Conservation (phyloP, 2,329 filamentous ascomycete genomes). For the Ascocoryne sarcoides region DNA sequence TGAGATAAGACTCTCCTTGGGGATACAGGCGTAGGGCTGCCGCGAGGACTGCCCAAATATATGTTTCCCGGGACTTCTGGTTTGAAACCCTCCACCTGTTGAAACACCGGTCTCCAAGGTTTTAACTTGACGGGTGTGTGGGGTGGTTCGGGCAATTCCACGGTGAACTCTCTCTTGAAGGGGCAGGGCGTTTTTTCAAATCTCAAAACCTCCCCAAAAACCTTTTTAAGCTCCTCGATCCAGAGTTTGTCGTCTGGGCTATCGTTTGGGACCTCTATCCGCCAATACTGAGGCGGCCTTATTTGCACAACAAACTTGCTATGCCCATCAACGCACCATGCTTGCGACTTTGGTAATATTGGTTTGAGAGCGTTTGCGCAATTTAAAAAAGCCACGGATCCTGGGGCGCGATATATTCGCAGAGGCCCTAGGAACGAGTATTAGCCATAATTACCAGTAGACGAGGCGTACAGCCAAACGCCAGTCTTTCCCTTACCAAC, state of each 20-base stretch:
- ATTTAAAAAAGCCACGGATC: conserved; percentile 79
- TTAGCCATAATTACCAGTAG: conserved; percentile 5
- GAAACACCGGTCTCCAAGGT: conserved; percentile 52
- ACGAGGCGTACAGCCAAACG: background rate
- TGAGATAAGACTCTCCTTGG: too few species aligned
- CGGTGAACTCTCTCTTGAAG: conserved; percentile 68
- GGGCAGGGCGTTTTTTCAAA: conserved; percentile 87
- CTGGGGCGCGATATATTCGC: conserved; percentile 76
- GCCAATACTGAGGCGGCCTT: conserved; percentile 75
- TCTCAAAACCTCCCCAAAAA: conserved; percentile 63
- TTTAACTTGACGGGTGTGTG: conserved; percentile 56
- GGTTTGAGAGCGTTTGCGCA: conserved; percentile 77
- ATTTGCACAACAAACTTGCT: conserved; percentile 81
- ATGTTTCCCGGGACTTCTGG: background rate
- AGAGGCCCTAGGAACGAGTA: conserved; percentile 50
- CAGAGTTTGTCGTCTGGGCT: conserved; percentile 54
- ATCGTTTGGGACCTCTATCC: conserved; percentile 71
- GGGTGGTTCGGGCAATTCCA: conserved; percentile 62
- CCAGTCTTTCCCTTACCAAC: conserved; percentile 45
- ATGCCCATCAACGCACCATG: conserved; percentile 86
- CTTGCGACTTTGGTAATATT: conserved; percentile 83
- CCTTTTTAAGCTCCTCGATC: conserved; percentile 58
- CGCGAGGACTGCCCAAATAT: background rate
- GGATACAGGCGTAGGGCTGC: background rate
- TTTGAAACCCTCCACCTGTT: conserved; percentile 10